phyloP scores from a whole-genome alignment of 2,329 filamentous ascomycete species.

The Ophiostoma quercus region DNA sequence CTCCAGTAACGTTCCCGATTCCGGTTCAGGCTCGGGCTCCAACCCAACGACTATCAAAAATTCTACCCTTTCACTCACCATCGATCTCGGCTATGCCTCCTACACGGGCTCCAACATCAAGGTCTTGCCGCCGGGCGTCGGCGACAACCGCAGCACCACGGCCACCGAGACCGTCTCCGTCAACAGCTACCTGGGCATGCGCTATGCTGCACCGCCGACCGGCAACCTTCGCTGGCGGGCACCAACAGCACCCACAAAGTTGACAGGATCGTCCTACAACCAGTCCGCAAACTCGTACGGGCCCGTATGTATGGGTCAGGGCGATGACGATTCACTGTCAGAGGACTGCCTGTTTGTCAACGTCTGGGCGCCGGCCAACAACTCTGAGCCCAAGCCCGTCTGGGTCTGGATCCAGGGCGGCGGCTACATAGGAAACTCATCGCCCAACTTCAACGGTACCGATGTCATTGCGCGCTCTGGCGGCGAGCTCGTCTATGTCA shows the following conservation, averaged over 20 bases:
- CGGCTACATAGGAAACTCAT: constrained; percentile 30
- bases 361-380: not conserved
- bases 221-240: constrained; percentile 40
- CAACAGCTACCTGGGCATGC: constrained; percentile 41
- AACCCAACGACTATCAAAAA: not conserved
- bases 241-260: constrained; percentile 27
- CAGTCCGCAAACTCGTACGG: not conserved
- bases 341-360: not conserved
- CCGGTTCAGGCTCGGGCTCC: not conserved
- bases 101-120: not conserved
- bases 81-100: not conserved
- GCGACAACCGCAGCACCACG: not conserved
- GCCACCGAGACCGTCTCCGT: constrained; percentile 25
- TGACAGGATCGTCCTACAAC: not conserved
- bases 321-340: not conserved
- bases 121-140: not conserved
- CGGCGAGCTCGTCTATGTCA: constrained; percentile 48
- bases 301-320: not conserved
- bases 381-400: not conserved
- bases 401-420: not conserved
- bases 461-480: constrained; percentile 37
- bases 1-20: too few species aligned
- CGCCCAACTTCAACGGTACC: constrained; percentile 47
- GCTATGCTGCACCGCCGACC: constrained; percentile 41
- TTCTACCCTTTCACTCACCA: not conserved